Evolutionary conservation across 2,329 filamentous ascomycete genomes (phyloP).

Genomic region (Pseudogymnoascus verrucosus): DNA sequence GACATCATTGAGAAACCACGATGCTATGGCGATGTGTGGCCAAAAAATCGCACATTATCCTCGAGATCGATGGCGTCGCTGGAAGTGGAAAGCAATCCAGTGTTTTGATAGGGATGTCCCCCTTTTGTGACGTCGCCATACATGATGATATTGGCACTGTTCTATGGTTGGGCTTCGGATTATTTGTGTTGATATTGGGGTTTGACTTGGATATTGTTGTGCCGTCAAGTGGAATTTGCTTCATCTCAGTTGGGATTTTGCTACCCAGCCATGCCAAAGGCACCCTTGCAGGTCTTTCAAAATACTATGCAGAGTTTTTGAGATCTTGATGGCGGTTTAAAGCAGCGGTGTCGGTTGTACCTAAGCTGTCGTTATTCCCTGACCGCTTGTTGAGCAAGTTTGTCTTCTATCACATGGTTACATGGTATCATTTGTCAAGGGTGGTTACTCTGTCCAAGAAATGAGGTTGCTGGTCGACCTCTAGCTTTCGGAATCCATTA

Average conservation of each 20-base stretch:
- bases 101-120: not conserved
- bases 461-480: not conserved
- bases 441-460: not conserved
- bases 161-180: not conserved
- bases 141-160: not conserved
- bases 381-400: constrained; percentile 2
- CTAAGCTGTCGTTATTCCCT: not conserved
- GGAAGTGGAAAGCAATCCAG: not conserved
- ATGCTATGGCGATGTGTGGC: not conserved
- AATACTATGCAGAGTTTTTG: not conserved
- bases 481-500: not conserved
- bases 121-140: not conserved
- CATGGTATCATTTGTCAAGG: not conserved
- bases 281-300: not conserved
- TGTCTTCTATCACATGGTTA: not conserved
- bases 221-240: not conserved
- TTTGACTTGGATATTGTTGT: not conserved
- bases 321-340: not conserved
- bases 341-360: not conserved
- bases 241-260: not conserved
- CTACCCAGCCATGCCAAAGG: not conserved
- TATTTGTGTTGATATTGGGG: not conserved
- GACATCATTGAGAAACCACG: not conserved
- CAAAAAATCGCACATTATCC: not conserved
- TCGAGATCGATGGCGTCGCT: not conserved